A percentile compares a stretch with the other conserved stretches of the same genome.
phyloP scores from a whole-genome alignment of 202 grass and related monocot species.

The Brachypodium distachyon region DNA sequence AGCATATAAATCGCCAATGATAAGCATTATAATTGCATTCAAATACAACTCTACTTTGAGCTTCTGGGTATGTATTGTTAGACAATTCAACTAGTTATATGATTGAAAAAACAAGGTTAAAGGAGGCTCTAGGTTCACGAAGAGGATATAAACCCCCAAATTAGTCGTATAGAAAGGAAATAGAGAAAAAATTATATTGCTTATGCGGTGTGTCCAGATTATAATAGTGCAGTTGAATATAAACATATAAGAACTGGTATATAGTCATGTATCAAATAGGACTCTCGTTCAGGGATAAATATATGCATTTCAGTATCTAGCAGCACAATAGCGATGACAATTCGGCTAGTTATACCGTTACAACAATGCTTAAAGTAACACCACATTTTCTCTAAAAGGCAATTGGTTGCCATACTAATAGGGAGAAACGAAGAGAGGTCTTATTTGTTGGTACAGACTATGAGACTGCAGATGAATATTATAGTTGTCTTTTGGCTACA shows the following conservation, averaged over 20 bases:
- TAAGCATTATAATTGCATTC: background rate
- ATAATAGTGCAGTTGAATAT: background rate
- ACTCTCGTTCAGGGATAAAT: background rate
- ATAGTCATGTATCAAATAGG: background rate
- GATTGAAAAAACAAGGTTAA: background rate
- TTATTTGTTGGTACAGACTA: background rate
- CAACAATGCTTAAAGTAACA: background rate
- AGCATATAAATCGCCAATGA: background rate
- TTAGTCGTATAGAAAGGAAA: background rate
- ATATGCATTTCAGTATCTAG: background rate
- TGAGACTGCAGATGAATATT: background rate
- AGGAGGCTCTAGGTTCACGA: background rate
- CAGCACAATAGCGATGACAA: background rate
- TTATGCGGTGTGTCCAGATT: background rate
- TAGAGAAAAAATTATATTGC: background rate
- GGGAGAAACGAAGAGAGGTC: background rate
- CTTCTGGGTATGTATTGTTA: background rate
- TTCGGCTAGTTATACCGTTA: background rate
- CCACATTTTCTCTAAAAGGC: too few species aligned
- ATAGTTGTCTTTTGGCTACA: background rate
- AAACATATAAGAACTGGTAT: background rate
- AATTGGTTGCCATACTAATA: background rate
- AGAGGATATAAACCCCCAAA: background rate
- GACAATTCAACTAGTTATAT: background rate
- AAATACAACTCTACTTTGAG: background rate